These are phyloP conservation scores for Sphagnum fallax DNA, from an alignment of 228 moss, liverwort and hornwort genomes.

Conservation along the genomic window DNA sequence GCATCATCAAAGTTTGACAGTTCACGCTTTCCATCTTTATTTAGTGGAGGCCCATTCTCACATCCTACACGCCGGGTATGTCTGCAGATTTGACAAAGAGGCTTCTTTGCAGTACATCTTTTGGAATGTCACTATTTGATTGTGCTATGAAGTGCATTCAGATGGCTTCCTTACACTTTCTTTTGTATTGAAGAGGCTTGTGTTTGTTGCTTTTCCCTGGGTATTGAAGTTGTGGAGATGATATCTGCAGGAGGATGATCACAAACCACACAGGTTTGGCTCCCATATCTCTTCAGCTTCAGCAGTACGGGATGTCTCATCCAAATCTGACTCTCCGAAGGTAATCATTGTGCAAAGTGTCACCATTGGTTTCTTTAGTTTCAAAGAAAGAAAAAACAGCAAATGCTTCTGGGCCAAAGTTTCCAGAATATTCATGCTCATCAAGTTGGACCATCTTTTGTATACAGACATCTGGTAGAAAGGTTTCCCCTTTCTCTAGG, in stretches of 20 bases:
- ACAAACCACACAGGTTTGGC: constrained; percentile 27
- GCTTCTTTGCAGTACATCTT: not conserved
- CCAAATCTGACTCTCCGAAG: constrained; percentile 54
- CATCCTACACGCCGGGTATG: constrained; percentile 68
- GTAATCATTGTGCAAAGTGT: constrained; percentile 4
- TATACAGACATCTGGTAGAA: constrained; percentile 45
- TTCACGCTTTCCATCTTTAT: constrained; percentile 64
- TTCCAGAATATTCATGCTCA: not conserved
- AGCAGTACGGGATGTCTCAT: constrained; percentile 34
- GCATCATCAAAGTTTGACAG: constrained; percentile 65
- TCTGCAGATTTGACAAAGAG: constrained; percentile 1
- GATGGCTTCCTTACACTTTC: not conserved
- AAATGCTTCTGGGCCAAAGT: too few relatives aligned
- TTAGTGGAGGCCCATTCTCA: constrained; percentile 28
- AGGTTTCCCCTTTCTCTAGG: constrained; percentile 38
- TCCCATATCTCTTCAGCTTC: constrained; percentile 27
- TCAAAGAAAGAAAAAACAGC: too few relatives aligned
- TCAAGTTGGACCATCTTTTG: constrained; percentile 2
- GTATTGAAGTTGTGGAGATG: too few relatives aligned
- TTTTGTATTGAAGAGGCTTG: not conserved
- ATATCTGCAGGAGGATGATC: constrained; percentile 43
- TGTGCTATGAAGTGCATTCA: too few relatives aligned
- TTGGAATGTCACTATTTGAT: not conserved
- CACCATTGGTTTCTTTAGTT: too few relatives aligned
- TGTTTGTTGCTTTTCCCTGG: too few relatives aligned